Conservation (phyloP, 352 stramenopile species). For the Phytophthora pisi region DNA sequence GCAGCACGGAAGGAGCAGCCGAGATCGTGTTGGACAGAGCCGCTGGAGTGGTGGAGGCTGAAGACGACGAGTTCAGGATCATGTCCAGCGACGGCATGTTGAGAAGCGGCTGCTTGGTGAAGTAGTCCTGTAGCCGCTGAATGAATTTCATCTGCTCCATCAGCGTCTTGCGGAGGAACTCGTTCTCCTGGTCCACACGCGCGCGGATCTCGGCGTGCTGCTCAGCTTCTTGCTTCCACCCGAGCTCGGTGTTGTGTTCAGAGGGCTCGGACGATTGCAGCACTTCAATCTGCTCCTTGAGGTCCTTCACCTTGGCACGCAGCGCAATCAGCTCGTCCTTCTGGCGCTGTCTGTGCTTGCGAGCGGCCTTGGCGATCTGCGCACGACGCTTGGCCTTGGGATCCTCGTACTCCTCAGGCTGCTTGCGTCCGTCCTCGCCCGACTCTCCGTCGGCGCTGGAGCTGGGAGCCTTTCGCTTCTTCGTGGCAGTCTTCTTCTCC, state of each 20-base stretch:
- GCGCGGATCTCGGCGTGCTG: constrained; percentile 89
- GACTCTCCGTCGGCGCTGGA: constrained; percentile 47
- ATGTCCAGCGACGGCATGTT: constrained; percentile 89
- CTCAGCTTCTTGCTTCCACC: constrained; percentile 90
- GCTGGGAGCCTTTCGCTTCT: constrained; percentile 78
- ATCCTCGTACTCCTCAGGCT: constrained; percentile 82
- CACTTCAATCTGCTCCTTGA: constrained; percentile 91
- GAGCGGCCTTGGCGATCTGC: constrained; percentile 88
- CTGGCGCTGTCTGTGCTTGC: constrained; percentile 88
- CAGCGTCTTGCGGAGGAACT: constrained; percentile 88
- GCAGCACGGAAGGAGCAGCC: constrained; percentile 58
- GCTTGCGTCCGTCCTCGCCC: constrained; percentile 63
- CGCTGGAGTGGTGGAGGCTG: constrained; percentile 55
- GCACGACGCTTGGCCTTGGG: constrained; percentile 87
- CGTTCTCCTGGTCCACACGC: constrained; percentile 89
- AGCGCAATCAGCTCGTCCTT: constrained; percentile 89
- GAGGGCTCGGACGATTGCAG: constrained; percentile 88
- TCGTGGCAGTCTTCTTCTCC: constrained; percentile 61
- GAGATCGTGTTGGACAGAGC: constrained; percentile 76
- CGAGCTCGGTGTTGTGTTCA: constrained; percentile 89
- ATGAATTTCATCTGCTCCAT: constrained; percentile 95
- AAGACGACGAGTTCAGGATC: constrained; percentile 83
- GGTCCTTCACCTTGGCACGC: constrained; percentile 87
- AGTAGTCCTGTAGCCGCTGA: constrained; percentile 89
- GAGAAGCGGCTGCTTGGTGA: constrained; percentile 89